These are phyloP conservation scores for Fragosphaeria purpurea DNA, from an alignment of 2,329 filamentous ascomycete genomes.

Conservation along the genomic window DNA sequence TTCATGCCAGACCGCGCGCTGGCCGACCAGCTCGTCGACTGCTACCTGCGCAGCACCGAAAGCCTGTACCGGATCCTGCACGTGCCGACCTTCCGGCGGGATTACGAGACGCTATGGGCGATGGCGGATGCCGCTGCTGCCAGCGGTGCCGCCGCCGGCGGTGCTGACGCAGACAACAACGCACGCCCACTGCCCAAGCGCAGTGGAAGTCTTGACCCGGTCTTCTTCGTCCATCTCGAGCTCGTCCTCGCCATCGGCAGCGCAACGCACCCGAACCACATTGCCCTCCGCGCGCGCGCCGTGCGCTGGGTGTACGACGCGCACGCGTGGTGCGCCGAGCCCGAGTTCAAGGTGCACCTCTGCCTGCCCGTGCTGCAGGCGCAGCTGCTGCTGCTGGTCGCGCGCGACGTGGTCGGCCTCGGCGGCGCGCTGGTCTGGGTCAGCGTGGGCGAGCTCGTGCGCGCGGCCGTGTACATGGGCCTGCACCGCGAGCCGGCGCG, in stretches of 20 bases:
- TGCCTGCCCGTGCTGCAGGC: conserved; percentile 39
- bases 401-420: conserved; percentile 31
- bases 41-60: conserved; percentile 46
- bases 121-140: conserved; percentile 10
- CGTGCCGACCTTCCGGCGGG: conserved; percentile 42
- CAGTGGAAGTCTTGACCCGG: conserved; percentile 17
- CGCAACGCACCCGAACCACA: conserved; percentile 34
- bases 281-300: conserved; percentile 31
- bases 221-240: conserved; percentile 41
- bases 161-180: conserved; percentile 17
- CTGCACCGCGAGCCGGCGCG: conserved; percentile 36
- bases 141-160: conserved; percentile 5
- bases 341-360: conserved; percentile 38
- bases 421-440: conserved; percentile 38
- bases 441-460: conserved; percentile 30
- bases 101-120: conserved; percentile 41
- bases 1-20: conserved; percentile 29
- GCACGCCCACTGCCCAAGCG: no score
- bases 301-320: conserved; percentile 43
- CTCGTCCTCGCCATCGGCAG: conserved; percentile 42
- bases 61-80: conserved; percentile 48
- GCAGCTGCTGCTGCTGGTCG: conserved; percentile 39
- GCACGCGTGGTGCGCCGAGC: conserved; percentile 35
- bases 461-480: conserved; percentile 39
- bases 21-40: conserved; percentile 40